Evolutionary conservation across 208 protist species (phyloP).

Genomic region (Wallacemonas sp.): DNA sequence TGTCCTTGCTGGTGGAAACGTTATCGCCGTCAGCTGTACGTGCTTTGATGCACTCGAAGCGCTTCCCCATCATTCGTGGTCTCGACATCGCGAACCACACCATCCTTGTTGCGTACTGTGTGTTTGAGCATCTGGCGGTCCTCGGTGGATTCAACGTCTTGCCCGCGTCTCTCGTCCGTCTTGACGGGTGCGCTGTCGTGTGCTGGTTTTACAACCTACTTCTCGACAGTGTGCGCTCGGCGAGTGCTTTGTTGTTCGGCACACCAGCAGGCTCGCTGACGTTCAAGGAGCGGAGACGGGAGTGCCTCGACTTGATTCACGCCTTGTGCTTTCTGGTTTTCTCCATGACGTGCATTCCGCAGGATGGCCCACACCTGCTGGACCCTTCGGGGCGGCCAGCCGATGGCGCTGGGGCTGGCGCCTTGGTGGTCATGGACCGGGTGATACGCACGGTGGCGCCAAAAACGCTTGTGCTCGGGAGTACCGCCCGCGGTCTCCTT

Average conservation of each 20-base stretch:
- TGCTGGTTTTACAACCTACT: constrained; percentile 88
- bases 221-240: constrained; percentile 52
- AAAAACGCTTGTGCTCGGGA: constrained; percentile 2
- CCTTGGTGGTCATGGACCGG: neutral
- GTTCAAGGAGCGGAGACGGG: constrained; percentile 60
- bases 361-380: constrained; percentile 75
- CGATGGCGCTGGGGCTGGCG: neutral
- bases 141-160: constrained; percentile 64
- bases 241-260: constrained; percentile 41
- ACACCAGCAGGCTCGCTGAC: constrained; percentile 61
- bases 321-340: constrained; percentile 79
- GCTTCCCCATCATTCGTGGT: constrained; percentile 48
- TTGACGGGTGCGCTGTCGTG: constrained; percentile 76
- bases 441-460: neutral
- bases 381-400: neutral
- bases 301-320: constrained; percentile 75
- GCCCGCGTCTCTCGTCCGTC: constrained; percentile 35
- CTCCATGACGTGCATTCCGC: constrained; percentile 74
- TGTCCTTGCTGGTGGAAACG: constrained; percentile 67
- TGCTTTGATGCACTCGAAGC: constrained; percentile 47
- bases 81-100: constrained; percentile 67
- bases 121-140: constrained; percentile 83
- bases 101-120: constrained; percentile 80
- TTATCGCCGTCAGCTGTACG: constrained; percentile 54
- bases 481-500: neutral